Evolutionary conservation across 2,329 filamentous ascomycete species (phyloP).

Genomic region (Geosmithia morbida): DNA sequence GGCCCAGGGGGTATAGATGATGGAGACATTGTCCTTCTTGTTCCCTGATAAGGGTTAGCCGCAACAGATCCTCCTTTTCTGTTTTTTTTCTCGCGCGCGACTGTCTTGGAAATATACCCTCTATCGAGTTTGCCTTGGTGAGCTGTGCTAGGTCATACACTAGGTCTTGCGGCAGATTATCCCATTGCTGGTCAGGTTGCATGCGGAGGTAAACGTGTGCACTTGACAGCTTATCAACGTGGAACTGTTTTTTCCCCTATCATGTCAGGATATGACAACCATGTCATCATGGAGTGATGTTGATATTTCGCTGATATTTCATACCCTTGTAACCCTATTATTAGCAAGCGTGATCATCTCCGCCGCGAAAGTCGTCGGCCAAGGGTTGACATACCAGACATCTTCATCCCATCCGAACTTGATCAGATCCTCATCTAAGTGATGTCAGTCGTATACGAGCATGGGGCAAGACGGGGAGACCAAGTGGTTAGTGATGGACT

Average conservation of each 20-base stretch:
- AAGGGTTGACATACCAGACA: conserved; percentile 53
- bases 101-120: conserved; percentile 40
- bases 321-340: not conserved
- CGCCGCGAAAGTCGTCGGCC: not conserved
- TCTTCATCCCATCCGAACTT: conserved; percentile 90
- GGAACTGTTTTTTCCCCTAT: conserved; percentile 49
- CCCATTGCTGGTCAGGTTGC: conserved; percentile 67
- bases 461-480: conserved; percentile 2
- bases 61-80: too few relatives aligned
- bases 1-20: conserved; percentile 97
- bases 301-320: not conserved
- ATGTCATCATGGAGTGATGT: not conserved
- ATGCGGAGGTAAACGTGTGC: conserved; percentile 93
- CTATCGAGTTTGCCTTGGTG: conserved; percentile 97
- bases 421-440: conserved; percentile 84
- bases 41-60: conserved; percentile 45
- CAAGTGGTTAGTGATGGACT: conserved; percentile 14
- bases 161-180: conserved; percentile 59
- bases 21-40: conserved; percentile 93
- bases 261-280: not conserved
- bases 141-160: conserved; percentile 86
- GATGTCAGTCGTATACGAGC: not conserved
- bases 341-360: not conserved
- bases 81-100: too few relatives aligned
- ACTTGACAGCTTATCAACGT: conserved; percentile 92